Evolutionary conservation across 768 basidiomycete genomes (phyloP), one percentile per base, ranked within the genome.

Genomic region (Pleurotus ostreatus): DNA sequence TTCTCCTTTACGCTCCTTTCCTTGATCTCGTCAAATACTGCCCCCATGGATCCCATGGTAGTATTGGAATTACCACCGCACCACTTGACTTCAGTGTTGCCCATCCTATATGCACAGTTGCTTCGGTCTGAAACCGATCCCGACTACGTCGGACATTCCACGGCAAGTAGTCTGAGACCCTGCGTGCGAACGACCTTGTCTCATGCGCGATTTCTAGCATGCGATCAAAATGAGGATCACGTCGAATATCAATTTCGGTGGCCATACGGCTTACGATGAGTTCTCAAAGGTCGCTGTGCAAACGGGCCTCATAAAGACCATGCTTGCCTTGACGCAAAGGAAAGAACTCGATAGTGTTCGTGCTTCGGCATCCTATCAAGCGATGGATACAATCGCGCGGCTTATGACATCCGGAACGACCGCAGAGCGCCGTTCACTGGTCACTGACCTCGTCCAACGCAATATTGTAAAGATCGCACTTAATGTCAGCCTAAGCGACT

Each of bases 271-370:
- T 16, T 64, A 68, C 41, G 62, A 65, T 47, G 40, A 34, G 4
- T 69, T 70, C 34, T 62, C 56, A 38, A 58, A 60, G 20, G 62
- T 63, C 44, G 66, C 65, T 13, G 46, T 65, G 22, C 52, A 62
- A 4, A 53, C 65, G 13, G 70, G 70, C 3, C 64, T 71, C 43
- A 67, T 67, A 13, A 65, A 64, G 44, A 59, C 65, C 2, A 57
- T 70, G 54, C 49, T 69, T 16, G 57, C 56, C 20, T 47, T 71
- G 18, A 55, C 64, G 7, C 60, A 63, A 45, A 57, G 66, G 46
- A 8, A 60, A 26, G 39, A 60, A 25, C 58, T 43, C n/a, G 53
- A 61, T 30, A 48, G 48, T 40, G 58, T 54, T 39, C 51, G 55
- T 44, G 58, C 55, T n/a, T 58, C 68, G 1, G 57, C 67, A 4